phyloP scores from a whole-genome alignment of 257 asterid genomes.

The Cinchona pubescens region DNA sequence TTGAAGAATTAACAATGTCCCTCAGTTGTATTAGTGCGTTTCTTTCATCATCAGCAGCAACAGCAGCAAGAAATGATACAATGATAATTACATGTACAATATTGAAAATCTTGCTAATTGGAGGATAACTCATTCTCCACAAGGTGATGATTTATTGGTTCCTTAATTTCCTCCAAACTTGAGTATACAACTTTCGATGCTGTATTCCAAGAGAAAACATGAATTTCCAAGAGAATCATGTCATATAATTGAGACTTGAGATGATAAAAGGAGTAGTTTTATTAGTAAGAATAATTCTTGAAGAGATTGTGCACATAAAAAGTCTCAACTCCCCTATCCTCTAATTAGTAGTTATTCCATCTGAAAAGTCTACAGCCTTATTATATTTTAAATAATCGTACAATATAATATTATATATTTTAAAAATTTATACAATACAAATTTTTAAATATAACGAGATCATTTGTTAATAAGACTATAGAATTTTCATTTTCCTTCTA shows the following conservation, averaged over 20 bases:
- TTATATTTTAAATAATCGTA: too few relatives aligned
- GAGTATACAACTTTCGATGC: neutral
- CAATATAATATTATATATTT: too few relatives aligned
- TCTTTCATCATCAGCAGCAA: slow-evolving; percentile 38
- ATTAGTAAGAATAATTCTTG: neutral
- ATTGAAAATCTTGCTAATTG: neutral
- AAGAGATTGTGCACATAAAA: neutral
- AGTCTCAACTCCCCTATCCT: neutral
- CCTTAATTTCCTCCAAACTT: neutral
- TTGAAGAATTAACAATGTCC: slow-evolving; percentile 49
- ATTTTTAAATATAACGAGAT: too few relatives aligned
- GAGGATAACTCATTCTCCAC: neutral
- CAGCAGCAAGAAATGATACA: neutral
- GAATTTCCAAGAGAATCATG: neutral
- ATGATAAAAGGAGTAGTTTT: neutral
- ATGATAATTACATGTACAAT: neutral
- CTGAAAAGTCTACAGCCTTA: too few relatives aligned
- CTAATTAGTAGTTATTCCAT: too few relatives aligned
- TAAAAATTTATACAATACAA: too few relatives aligned
- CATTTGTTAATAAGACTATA: too few relatives aligned
- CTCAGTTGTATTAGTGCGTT: slow-evolving; percentile 54
- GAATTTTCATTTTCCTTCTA: too few relatives aligned
- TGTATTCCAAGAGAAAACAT: neutral
- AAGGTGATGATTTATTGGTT: neutral
- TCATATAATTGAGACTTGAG: neutral